Conservation (phyloP, 495 filamentous ascomycete genomes). For the Xylaria intraflava region DNA sequence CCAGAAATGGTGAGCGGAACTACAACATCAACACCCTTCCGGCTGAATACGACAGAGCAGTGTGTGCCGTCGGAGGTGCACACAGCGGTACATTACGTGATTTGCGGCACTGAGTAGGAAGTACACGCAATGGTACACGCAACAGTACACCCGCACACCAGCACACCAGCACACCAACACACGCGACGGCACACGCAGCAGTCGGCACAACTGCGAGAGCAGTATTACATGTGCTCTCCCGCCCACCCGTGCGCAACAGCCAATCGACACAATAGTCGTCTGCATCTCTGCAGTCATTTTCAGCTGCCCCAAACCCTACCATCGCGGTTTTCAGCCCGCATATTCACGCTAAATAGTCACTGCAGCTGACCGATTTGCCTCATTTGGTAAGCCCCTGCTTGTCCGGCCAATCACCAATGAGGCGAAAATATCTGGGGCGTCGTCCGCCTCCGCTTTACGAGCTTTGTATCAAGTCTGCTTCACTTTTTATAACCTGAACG, state of each 20-base stretch:
- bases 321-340: slow-evolving; percentile 23
- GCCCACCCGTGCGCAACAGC: slow-evolving; percentile 6
- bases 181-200: too few species aligned
- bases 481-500: slow-evolving; percentile 11
- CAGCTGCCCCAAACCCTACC: slow-evolving; percentile 20
- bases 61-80: too few species aligned
- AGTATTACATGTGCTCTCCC: background rate
- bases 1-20: too few species aligned
- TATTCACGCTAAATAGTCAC: slow-evolving; percentile 14
- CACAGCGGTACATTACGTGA: too few species aligned
- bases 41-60: too few species aligned
- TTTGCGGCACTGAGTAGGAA: too few species aligned
- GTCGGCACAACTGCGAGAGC: too few species aligned
- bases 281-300: slow-evolving; percentile 21
- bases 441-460: slow-evolving; percentile 17
- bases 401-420: slow-evolving; percentile 17
- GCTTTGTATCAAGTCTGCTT: slow-evolving; percentile 13
- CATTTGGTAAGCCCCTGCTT: slow-evolving; percentile 17
- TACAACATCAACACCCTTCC: too few species aligned
- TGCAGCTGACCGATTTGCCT: slow-evolving; percentile 25
- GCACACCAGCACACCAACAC: too few species aligned
- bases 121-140: too few species aligned
- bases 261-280: slow-evolving; percentile 21
- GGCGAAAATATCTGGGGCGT: slow-evolving; percentile 1
- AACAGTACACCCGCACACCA: too few species aligned